These are phyloP conservation scores for Conticribra guillardii DNA, from an alignment of 108 stramenopile species.

Conservation along the genomic window DNA sequence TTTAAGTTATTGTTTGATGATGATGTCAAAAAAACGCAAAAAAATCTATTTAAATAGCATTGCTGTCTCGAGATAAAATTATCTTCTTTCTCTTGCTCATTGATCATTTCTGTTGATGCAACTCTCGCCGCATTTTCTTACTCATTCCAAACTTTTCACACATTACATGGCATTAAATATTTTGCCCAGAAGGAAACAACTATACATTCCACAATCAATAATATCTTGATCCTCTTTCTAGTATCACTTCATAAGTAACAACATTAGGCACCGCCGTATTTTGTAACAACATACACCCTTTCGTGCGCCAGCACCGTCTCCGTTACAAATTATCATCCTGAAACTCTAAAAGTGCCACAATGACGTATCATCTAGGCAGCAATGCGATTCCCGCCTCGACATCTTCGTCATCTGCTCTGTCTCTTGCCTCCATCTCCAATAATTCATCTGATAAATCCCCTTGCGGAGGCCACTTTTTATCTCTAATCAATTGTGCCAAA, in stretches of 20 bases:
- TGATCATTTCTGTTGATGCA: background rate
- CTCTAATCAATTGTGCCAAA: constrained; percentile 65
- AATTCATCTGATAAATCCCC: constrained; percentile 44
- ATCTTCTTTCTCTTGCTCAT: background rate
- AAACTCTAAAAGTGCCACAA: no score
- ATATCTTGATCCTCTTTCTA: no score
- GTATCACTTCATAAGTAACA: no score
- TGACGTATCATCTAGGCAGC: constrained; percentile 11
- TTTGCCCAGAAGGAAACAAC: no score
- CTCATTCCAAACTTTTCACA: no score
- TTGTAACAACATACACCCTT: no score
- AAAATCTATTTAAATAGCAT: background rate
- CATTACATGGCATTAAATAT: no score
- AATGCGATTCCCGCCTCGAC: constrained; percentile 24
- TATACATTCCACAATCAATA: no score
- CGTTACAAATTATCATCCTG: no score
- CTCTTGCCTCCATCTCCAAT: constrained; percentile 6
- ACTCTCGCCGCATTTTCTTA: background rate
- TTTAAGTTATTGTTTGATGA: background rate
- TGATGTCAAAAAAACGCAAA: background rate
- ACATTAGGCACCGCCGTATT: no score
- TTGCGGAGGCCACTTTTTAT: constrained; percentile 70
- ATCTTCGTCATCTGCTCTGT: constrained; percentile 15
- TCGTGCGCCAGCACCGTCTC: no score
- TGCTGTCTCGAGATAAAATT: background rate